Conservation (phyloP, 2,329 filamentous ascomycete genomes). For the Botrytis paeoniae region DNA sequence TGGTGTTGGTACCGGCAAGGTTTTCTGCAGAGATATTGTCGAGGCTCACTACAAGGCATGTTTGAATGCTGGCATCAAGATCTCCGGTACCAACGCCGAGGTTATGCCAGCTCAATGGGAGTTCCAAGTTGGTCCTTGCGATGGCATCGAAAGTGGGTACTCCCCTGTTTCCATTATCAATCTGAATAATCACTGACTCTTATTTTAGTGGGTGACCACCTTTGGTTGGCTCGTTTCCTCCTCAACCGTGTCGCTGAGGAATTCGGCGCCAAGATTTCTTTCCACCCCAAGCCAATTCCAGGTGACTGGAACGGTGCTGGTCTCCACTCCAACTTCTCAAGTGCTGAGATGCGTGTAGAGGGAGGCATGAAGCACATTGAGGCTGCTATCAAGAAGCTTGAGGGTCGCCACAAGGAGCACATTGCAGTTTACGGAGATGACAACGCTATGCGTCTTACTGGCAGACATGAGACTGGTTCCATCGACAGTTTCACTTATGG, state of each 20-base stretch:
- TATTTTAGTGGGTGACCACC: slow-evolving; percentile 78
- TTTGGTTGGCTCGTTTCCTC: slow-evolving; percentile 90
- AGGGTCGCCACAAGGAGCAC: slow-evolving; percentile 74
- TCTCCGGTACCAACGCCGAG: slow-evolving; percentile 98
- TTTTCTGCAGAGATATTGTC: slow-evolving; percentile 96
- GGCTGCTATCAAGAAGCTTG: slow-evolving; percentile 77
- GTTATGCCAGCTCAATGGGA: slow-evolving; percentile 99
- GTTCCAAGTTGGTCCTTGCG: slow-evolving; percentile 91
- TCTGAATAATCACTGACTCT: slow-evolving; percentile 28
- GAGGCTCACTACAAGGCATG: slow-evolving; percentile 87
- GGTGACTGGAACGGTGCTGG: slow-evolving; percentile 97
- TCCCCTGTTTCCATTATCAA: slow-evolving; percentile 14
- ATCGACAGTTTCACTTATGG: slow-evolving; percentile 94
- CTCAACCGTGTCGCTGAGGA: slow-evolving; percentile 91
- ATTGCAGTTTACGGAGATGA: slow-evolving; percentile 94
- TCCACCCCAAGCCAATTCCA: slow-evolving; percentile 91
- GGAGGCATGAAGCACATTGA: slow-evolving; percentile 97
- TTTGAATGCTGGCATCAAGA: slow-evolving; percentile 85
- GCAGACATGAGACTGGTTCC: slow-evolving; percentile 86
- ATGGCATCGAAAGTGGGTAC: slow-evolving; percentile 72
- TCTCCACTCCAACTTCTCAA: slow-evolving; percentile 92
- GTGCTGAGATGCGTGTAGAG: slow-evolving; percentile 80
- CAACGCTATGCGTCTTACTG: slow-evolving; percentile 91
- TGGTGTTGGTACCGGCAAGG: slow-evolving; percentile 94
- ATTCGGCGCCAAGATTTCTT: slow-evolving; percentile 92